Evolutionary conservation across 1,284 basidiomycete genomes (phyloP).

Genomic region (Tranzscheliella williamsii): DNA sequence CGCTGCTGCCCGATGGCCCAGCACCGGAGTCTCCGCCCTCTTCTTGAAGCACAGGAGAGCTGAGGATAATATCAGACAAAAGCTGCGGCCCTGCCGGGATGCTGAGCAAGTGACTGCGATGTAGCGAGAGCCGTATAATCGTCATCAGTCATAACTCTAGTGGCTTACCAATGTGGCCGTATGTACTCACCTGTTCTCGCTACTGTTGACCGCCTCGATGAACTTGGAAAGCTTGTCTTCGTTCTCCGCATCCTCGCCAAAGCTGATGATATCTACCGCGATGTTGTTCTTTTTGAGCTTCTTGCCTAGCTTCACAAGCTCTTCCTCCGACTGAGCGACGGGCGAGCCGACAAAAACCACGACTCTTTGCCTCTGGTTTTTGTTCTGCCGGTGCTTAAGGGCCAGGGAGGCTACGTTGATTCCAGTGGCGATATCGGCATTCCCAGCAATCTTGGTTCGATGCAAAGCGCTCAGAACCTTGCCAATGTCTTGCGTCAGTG

Average conservation of each 20-base stretch:
- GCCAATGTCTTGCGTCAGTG: conserved; percentile 90
- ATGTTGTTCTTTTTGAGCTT: conserved; percentile 99
- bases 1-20: conserved; percentile 54
- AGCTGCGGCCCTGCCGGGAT: conserved; percentile 76
- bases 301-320: conserved; percentile 78
- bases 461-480: conserved; percentile 84
- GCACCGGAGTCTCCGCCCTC: conserved; percentile 66
- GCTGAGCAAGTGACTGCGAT: conserved; percentile 72
- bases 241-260: conserved; percentile 66
- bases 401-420: conserved; percentile 87
- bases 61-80: conserved; percentile 79
- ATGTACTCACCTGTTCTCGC: conserved; percentile 81
- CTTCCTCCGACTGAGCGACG: conserved; percentile 43
- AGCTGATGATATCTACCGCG: conserved; percentile 86
- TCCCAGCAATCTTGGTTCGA: conserved; percentile 74
- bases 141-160: too few species aligned
- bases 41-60: conserved; percentile 81
- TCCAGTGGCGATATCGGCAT: conserved; percentile 81
- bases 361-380: conserved; percentile 92
- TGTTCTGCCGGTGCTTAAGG: conserved; percentile 96
- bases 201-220: conserved; percentile 75
- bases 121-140: too few species aligned
- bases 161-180: too few species aligned
- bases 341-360: conserved; percentile 92
- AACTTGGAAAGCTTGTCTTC: conserved; percentile 72